Conservation (phyloP, 2,329 filamentous ascomycete genomes). For the Cytospora leucostoma region DNA sequence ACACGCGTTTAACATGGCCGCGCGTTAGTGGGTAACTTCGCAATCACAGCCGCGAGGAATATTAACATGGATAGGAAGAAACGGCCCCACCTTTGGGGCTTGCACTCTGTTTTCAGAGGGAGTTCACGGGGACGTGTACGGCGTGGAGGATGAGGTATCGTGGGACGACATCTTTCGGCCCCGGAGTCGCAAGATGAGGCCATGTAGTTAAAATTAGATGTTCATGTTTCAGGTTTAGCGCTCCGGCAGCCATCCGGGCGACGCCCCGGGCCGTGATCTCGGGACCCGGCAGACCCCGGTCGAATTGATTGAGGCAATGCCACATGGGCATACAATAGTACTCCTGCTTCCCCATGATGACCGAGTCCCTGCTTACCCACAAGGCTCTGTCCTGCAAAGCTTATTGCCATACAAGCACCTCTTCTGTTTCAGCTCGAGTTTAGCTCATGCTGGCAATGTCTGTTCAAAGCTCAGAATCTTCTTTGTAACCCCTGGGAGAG, state of each 20-base stretch:
- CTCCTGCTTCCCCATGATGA: too few species aligned
- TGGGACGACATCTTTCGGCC: neutral
- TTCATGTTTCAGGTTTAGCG: neutral
- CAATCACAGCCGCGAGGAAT: neutral
- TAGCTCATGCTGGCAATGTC: too few species aligned
- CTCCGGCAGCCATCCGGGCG: neutral
- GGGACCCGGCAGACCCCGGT: neutral
- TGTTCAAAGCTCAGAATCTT: too few species aligned
- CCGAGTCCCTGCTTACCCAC: too few species aligned
- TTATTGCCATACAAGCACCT: too few species aligned
- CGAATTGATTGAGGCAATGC: neutral
- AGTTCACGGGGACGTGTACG: neutral
- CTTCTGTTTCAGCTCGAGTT: too few species aligned
- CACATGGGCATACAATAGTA: neutral
- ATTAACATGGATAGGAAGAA: neutral
- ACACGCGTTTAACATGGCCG: slow-evolving; percentile 8
- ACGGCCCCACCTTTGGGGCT: neutral
- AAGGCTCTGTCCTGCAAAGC: too few species aligned
- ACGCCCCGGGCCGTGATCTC: neutral
- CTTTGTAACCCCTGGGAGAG: too few species aligned
- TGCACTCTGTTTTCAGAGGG: neutral
- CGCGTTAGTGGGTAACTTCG: neutral
- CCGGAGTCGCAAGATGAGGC: neutral
- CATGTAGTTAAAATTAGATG: neutral
- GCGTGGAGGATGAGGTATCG: neutral